Base-by-base conservation (phyloP, 768 basidiomycete genomes). In the Cyclocybe aegerita region DNA sequence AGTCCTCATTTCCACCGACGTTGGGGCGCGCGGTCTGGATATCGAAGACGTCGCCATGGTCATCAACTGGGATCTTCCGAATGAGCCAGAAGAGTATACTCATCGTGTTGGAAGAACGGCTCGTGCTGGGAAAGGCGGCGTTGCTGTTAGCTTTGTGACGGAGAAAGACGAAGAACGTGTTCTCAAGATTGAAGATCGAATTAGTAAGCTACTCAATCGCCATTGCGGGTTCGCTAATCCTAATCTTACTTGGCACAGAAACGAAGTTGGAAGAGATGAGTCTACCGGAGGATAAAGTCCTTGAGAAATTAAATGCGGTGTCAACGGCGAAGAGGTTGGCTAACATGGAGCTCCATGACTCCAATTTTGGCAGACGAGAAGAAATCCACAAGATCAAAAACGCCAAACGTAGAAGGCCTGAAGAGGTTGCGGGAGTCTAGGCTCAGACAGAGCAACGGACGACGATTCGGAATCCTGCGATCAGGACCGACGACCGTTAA, bases 21-120 rank as follows among this genome's bases (percentile, higher is more conserved):
- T 99, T 31, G 97, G 93, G 11, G 88, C 90, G 14, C 85, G 97
- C 61, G 97, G 97, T 30, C 70, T 99, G 51, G 97, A 98, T 70
- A 96, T 98, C 49, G 93, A 93, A 53, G 92, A 95, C 58, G 95
- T 99, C 9, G 93, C 90, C 9, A 83, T 98, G 75, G 93, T 99
- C 14, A 77, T 99, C 50, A 98, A 99, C 57, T 99, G 95, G 94
- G 96, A 99, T 67, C 73, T 98, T 55, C 97, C 97, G 10, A 76
- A 79, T 9, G 85, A 87, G 63, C 79, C 92, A 4, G 96, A 96
- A 66, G 95, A 96, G 65, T 99, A 99, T 63, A 90, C 93, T 1
- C 97, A 99, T 72, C 82, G 97, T 15, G 97, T 99, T 1, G 94
- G 94, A 39, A 72, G 94, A 62, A 98, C 94, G 16, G 94, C 94